These are phyloP conservation scores for Athelia psychrophila DNA, from an alignment of 1,284 basidiomycete genomes.

Conservation along the genomic window DNA sequence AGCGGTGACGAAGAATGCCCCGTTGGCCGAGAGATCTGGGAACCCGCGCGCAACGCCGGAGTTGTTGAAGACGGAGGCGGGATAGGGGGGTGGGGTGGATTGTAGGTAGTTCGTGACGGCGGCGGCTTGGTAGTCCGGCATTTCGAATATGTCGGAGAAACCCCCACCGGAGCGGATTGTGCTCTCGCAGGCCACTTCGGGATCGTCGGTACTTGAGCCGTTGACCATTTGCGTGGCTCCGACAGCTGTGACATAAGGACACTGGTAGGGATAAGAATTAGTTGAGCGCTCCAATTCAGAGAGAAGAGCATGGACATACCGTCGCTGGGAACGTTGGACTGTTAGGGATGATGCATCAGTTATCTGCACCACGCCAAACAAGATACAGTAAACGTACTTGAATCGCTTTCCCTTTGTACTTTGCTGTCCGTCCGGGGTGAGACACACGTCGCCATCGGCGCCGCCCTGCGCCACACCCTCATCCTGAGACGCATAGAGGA, in stretches of 20 bases:
- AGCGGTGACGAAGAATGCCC: slow-evolving; percentile 26
- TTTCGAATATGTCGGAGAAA: slow-evolving; percentile 40
- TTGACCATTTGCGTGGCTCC: slow-evolving; percentile 49
- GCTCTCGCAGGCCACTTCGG: slow-evolving; percentile 39
- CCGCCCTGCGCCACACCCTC: slow-evolving; percentile 46
- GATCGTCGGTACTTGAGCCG: slow-evolving; percentile 32
- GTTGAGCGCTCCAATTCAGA: too few relatives aligned
- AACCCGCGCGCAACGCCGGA: slow-evolving; percentile 45
- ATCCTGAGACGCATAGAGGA: slow-evolving; percentile 52
- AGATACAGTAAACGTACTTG: slow-evolving; percentile 4
- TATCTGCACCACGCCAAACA: slow-evolving; percentile 7
- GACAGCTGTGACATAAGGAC: slow-evolving; percentile 52
- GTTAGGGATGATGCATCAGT: slow-evolving; percentile 22
- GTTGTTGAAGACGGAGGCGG: slow-evolving; percentile 42
- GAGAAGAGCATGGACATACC: too few relatives aligned
- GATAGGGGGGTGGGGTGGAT: slow-evolving; percentile 40
- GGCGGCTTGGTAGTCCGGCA: slow-evolving; percentile 33
- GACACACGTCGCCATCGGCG: slow-evolving; percentile 29
- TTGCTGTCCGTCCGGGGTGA: slow-evolving; percentile 22
- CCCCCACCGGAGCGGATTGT: slow-evolving; percentile 43
- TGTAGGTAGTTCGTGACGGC: slow-evolving; percentile 30
- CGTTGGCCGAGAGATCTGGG: slow-evolving; percentile 45
- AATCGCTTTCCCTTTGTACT: too few relatives aligned
- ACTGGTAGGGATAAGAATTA: too few relatives aligned
- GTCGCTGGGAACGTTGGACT: slow-evolving; percentile 35